Conservation (phyloP, 2,329 filamentous ascomycete genomes). For the Berkeleyomyces basicola region DNA sequence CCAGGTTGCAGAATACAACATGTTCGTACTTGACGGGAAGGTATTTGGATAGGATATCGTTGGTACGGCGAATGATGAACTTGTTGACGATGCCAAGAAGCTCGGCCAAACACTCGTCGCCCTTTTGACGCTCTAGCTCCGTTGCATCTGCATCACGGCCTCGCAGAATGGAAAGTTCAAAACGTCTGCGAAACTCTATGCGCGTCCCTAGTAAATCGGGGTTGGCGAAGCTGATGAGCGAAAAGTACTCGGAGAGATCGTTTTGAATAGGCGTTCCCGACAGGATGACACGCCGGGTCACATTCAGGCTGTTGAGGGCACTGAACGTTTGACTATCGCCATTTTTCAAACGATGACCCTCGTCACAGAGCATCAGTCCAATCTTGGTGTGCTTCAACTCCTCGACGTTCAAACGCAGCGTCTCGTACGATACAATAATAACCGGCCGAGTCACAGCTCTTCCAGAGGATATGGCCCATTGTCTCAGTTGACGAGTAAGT, state of each 20-base stretch:
- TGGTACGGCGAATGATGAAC: constrained; percentile 93
- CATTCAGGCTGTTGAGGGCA: constrained; percentile 77
- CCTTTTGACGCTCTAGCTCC: constrained; percentile 64
- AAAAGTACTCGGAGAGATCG: constrained; percentile 94
- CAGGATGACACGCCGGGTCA: constrained; percentile 79
- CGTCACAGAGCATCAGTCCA: constrained; percentile 84
- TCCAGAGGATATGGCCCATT: constrained; percentile 90
- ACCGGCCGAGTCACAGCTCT: constrained; percentile 79
- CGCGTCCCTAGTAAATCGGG: constrained; percentile 79
- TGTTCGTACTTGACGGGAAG: constrained; percentile 97
- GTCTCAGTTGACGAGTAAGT: constrained; percentile 71
- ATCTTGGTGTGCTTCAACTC: constrained; percentile 83
- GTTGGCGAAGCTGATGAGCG: constrained; percentile 90
- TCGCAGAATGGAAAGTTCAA: constrained; percentile 78
- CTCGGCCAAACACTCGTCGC: constrained; percentile 68
- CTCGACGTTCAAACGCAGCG: constrained; percentile 75
- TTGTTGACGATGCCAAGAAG: constrained; percentile 82
- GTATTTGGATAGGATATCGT: constrained; percentile 96
- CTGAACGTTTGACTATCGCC: constrained; percentile 91
- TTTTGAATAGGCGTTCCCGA: constrained; percentile 98
- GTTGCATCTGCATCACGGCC: constrained; percentile 83
- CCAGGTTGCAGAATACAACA: constrained; percentile 91
- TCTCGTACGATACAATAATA: constrained; percentile 96
- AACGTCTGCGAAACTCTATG: constrained; percentile 83
- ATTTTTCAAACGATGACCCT: constrained; percentile 93